Evolutionary conservation across 2,329 filamentous ascomycete genomes (phyloP).

Genomic region (Pleoardoris graminearum): DNA sequence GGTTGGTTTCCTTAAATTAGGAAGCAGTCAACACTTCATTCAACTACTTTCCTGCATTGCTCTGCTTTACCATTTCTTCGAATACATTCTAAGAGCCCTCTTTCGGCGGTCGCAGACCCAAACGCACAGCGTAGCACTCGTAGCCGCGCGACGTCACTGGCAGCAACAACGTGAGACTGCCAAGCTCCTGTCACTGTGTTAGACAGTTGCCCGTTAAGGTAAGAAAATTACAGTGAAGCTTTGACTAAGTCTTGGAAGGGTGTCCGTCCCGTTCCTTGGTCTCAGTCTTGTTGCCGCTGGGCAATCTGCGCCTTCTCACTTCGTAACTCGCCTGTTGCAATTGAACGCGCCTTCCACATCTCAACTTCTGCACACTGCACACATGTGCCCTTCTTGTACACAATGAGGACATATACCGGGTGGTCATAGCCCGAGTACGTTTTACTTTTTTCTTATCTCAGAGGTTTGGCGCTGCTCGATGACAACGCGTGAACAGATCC

Average conservation of each 20-base stretch:
- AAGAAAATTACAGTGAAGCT: background rate
- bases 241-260: background rate
- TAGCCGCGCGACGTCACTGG: background rate
- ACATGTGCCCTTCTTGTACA: background rate
- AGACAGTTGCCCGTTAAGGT: conserved; percentile 2
- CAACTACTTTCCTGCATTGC: background rate
- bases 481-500: background rate
- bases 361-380: background rate
- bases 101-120: too few relatives aligned
- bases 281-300: background rate
- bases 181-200: conserved; percentile 3
- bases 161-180: background rate
- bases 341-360: too few relatives aligned
- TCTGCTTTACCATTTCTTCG: background rate
- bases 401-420: too few relatives aligned
- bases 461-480: too few relatives aligned
- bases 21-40: too few relatives aligned
- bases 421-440: too few relatives aligned
- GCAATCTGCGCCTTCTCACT: background rate
- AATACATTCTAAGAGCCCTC: too few relatives aligned
- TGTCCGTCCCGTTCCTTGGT: background rate
- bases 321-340: background rate
- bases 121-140: background rate
- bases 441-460: too few relatives aligned
- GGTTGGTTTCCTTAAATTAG: background rate